phyloP scores from a whole-genome alignment of 805 yeast genomes.

The Peterozyma xylosa region DNA sequence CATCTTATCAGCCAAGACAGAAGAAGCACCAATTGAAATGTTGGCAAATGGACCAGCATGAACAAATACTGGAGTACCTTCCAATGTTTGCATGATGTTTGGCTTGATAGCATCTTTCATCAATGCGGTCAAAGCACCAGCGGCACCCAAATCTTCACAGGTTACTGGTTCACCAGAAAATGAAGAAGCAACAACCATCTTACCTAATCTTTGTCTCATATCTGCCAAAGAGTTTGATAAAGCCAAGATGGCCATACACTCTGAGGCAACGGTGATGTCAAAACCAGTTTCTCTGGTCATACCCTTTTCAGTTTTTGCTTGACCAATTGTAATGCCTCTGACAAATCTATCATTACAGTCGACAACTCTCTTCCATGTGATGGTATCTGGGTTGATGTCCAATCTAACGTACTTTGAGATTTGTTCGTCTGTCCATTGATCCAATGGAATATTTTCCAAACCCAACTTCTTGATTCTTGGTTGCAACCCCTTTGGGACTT shows the following conservation, averaged over 20 bases:
- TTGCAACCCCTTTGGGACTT: constrained; percentile 72
- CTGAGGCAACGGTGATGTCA: constrained; percentile 94
- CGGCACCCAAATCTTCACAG: constrained; percentile 90
- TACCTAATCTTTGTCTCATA: constrained; percentile 82
- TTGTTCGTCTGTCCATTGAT: constrained; percentile 73
- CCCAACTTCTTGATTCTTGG: constrained; percentile 74
- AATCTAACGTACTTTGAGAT: constrained; percentile 68
- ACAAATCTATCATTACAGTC: constrained; percentile 91
- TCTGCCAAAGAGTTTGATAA: constrained; percentile 71
- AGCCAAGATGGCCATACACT: constrained; percentile 93
- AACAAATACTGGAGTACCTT: constrained; percentile 95
- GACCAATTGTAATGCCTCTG: constrained; percentile 83
- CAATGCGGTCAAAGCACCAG: constrained; percentile 92
- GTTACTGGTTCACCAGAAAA: constrained; percentile 75
- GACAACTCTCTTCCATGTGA: constrained; percentile 88
- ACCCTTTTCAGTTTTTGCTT: constrained; percentile 91
- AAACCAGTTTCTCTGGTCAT: constrained; percentile 82
- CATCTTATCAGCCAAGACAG: constrained; percentile 87
- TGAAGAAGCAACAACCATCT: constrained; percentile 82
- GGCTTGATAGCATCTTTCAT: constrained; percentile 96
- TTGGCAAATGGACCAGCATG: constrained; percentile 99
- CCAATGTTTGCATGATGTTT: constrained; percentile 92
- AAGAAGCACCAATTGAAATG: constrained; percentile 93
- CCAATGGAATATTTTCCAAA: constrained; percentile 74
- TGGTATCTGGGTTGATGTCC: constrained; percentile 83